Base-by-base conservation (phyloP, 495 filamentous ascomycete species). In the Achaetomiella virescens region DNA sequence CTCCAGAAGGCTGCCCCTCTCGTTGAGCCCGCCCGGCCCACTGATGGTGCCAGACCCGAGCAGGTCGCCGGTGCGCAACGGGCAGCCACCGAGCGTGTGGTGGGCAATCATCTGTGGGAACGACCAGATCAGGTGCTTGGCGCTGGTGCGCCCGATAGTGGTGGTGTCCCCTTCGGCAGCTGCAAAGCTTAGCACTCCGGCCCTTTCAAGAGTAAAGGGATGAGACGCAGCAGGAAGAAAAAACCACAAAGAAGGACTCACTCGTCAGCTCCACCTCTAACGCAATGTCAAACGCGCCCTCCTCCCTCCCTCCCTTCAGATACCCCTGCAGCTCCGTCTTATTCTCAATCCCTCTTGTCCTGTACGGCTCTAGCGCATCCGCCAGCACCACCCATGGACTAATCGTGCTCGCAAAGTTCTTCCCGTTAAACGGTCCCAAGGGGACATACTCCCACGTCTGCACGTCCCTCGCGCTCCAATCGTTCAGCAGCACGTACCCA, bases 81-180 rank as follows among this genome's bases (percentile, higher is more conserved):
- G 84, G 68, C 92, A 97, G 21, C 92, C 92, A 1, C 85, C 88
- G 43, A 92, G 78, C 6, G 88, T 85, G 66, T 97, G 92, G 66
- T 97, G 92, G 0, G 92, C 85, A 36, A 97, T 76, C 90, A 97
- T 95, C 72, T 97, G 92, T 14, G 88, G 81, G 72, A 95, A 97
- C 0, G 89, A 95, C 78, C 83, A 97, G 20, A 97, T 79, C 25
- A 97, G 80, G 67, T 96, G 82, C 55, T 72, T 78, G 10, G 83
- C 80, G 53, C 78, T 88, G 40, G 84, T 88, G 24, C 71, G 73
- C 2, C 78, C 74, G 50, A 96, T 82, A 1, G 81, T 82, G 2
- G 84, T 86, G 0, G 82, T 79, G 38, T 77, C 75, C 2, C 87
- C 85, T 35, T 81, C 77, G 18, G 81, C 68, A 9, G 82, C 82